Percentiles rank a stretch among this genome's conserved stretches.
Conservation (phyloP, 352 stramenopile species). For the Globisporangium polare region DNA sequence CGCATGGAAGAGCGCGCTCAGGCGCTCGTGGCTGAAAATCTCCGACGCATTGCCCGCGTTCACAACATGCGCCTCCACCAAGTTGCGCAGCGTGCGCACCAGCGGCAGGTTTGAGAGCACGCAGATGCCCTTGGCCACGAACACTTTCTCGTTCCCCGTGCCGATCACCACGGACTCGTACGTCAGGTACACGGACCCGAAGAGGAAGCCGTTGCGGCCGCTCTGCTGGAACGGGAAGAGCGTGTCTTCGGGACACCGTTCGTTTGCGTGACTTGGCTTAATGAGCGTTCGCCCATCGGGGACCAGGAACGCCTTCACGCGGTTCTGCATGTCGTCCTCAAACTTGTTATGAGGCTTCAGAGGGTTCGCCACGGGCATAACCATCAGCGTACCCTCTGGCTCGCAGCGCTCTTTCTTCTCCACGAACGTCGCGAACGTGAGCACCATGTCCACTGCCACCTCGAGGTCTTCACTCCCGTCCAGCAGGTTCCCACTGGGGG, state of each 20-base stretch:
- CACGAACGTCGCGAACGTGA: constrained; percentile 72
- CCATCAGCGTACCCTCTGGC: constrained; percentile 41
- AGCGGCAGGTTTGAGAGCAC: constrained; percentile 61
- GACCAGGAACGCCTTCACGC: constrained; percentile 72
- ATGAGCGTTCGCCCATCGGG: constrained; percentile 57
- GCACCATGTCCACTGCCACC: constrained; percentile 43
- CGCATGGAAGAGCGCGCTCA: constrained; percentile 36
- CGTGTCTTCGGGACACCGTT: constrained; percentile 40
- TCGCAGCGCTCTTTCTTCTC: constrained; percentile 41
- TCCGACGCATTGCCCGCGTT: constrained; percentile 27
- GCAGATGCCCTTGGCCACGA: constrained; percentile 64
- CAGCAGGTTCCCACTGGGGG: constrained; percentile 23
- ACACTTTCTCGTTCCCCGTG: constrained; percentile 39
- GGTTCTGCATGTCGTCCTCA: constrained; percentile 51
- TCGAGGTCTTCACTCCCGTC: constrained; percentile 24
- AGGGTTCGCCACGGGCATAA: constrained; percentile 47
- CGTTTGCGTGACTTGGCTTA: constrained; percentile 21
- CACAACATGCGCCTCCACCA: constrained; percentile 57
- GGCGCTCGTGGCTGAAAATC: constrained; percentile 42
- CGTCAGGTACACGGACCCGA: constrained; percentile 73
- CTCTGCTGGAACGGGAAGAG: constrained; percentile 81
- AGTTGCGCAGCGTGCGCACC: constrained; percentile 47
- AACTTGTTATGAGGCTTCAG: constrained; percentile 24
- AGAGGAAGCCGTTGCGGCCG: constrained; percentile 64
- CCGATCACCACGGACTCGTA: constrained; percentile 56